phyloP scores from a whole-genome alignment of 2,329 filamentous ascomycete species.

The Pyrenochaeta sp. region DNA sequence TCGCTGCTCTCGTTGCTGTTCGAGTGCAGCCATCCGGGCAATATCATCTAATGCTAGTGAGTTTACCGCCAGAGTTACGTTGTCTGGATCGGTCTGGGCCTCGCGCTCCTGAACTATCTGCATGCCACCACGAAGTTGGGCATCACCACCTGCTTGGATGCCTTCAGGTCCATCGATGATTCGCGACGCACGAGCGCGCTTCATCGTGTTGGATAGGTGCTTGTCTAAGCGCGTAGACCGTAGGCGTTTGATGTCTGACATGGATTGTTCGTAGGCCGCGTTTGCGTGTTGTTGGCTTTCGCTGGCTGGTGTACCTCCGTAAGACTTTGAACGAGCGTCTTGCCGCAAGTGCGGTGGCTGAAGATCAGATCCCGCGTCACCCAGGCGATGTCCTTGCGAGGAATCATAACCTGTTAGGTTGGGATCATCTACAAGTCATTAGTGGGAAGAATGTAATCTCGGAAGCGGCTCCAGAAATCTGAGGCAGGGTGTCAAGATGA shows the following conservation, averaged over 20 bases:
- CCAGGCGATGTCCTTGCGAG: constrained; percentile 67
- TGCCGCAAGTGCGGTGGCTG: constrained; percentile 65
- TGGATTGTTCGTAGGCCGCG: constrained; percentile 85
- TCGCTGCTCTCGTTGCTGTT: constrained; percentile 90
- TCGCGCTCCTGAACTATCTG: constrained; percentile 84
- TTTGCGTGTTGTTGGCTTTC: constrained; percentile 65
- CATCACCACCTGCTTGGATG: constrained; percentile 74
- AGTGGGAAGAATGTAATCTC: constrained; percentile 39
- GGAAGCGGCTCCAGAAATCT: constrained; percentile 38
- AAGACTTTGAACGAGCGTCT: constrained; percentile 77
- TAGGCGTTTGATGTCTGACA: constrained; percentile 91
- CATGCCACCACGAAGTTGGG: constrained; percentile 64
- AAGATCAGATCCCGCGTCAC: constrained; percentile 55
- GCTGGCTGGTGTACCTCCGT: constrained; percentile 65
- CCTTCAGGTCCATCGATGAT: constrained; percentile 90
- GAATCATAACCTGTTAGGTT: constrained; percentile 72
- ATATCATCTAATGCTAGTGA: constrained; percentile 95
- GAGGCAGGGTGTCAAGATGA: constrained; percentile 40
- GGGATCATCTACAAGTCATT: constrained; percentile 67
- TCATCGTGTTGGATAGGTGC: constrained; percentile 89
- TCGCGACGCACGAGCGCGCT: constrained; percentile 86
- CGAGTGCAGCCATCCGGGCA: constrained; percentile 90
- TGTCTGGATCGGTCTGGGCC: constrained; percentile 72
- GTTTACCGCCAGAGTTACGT: constrained; percentile 88
- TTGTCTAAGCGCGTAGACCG: constrained; percentile 94